Conservation (phyloP, 2,329 filamentous ascomycete species). For the Aspergillus aculeatinus region DNA sequence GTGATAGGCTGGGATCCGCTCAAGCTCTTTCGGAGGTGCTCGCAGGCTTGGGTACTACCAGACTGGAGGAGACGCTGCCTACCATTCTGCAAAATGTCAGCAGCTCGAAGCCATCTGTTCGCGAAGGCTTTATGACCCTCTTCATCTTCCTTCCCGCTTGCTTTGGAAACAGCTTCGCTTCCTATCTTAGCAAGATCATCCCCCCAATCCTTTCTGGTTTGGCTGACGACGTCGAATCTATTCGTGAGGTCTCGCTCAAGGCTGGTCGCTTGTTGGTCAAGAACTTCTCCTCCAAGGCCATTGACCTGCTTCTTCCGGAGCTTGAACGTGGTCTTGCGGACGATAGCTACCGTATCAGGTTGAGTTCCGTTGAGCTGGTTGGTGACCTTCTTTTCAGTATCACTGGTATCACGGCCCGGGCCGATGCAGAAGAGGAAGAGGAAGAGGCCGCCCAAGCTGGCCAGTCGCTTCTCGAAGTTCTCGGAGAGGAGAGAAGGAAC, state of each 20-base stretch:
- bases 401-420: conserved; percentile 82
- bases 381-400: conserved; percentile 97
- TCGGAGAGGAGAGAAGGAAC: conserved; percentile 94
- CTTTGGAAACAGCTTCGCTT: conserved; percentile 97
- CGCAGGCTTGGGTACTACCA: conserved; percentile 85
- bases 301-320: conserved; percentile 90
- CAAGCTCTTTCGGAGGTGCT: conserved; percentile 96
- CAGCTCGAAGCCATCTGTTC: conserved; percentile 82
- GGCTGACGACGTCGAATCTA: conserved; percentile 93
- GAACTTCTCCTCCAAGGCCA: conserved; percentile 93
- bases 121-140: conserved; percentile 98
- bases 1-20: conserved; percentile 91
- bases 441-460: conserved; percentile 80
- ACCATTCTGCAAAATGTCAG: conserved; percentile 95
- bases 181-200: conserved; percentile 92
- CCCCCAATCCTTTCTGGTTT: conserved; percentile 91
- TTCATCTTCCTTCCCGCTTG: conserved; percentile 99
- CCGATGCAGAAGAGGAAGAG: conserved; percentile 75
- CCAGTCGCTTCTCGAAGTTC: conserved; percentile 86
- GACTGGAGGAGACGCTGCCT: conserved; percentile 91
- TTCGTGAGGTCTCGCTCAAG: conserved; percentile 91
- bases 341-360: conserved; percentile 93
- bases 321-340: conserved; percentile 95
- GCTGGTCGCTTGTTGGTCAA: conserved; percentile 94
- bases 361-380: conserved; percentile 96